Evolutionary conservation across 2,329 filamentous ascomycete species (phyloP).

Genomic region (Colletotrichum destructivum): DNA sequence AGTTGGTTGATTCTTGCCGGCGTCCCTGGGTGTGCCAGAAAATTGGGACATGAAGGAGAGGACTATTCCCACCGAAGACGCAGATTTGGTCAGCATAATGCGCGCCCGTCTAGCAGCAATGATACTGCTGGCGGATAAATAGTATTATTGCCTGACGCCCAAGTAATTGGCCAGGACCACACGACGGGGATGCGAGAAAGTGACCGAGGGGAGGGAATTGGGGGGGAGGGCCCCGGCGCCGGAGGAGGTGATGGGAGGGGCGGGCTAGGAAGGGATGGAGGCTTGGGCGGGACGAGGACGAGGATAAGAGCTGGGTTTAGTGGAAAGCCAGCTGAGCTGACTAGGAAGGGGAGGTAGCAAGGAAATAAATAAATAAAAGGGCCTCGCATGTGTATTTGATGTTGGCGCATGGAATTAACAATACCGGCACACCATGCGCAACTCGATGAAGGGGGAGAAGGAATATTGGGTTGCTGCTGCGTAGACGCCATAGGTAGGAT

Average conservation of each 20-base stretch:
- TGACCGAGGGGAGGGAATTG: neutral
- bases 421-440: neutral
- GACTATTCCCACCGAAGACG: conserved; percentile 65
- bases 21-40: conserved; percentile 66
- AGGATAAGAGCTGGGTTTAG: conserved; percentile 13
- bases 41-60: conserved; percentile 91
- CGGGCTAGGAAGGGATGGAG: conserved; percentile 1
- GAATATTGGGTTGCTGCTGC: conserved; percentile 9
- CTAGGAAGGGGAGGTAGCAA: neutral
- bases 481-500: neutral
- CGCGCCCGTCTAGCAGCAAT: conserved; percentile 10
- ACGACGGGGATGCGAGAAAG: conserved; percentile 25
- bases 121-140: conserved; percentile 13
- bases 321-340: conserved; percentile 17
- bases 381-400: conserved; percentile 20
- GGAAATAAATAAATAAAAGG: conserved; percentile 11
- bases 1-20: conserved; percentile 55
- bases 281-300: conserved; percentile 6
- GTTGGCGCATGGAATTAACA: neutral
- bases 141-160: conserved; percentile 36
- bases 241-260: neutral
- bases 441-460: conserved; percentile 11
- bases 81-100: conserved; percentile 41
- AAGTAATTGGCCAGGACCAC: conserved; percentile 39
- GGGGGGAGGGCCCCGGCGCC: neutral